phyloP scores from a whole-genome alignment of 1,284 basidiomycete species.

The Fomitopsis palustris region DNA sequence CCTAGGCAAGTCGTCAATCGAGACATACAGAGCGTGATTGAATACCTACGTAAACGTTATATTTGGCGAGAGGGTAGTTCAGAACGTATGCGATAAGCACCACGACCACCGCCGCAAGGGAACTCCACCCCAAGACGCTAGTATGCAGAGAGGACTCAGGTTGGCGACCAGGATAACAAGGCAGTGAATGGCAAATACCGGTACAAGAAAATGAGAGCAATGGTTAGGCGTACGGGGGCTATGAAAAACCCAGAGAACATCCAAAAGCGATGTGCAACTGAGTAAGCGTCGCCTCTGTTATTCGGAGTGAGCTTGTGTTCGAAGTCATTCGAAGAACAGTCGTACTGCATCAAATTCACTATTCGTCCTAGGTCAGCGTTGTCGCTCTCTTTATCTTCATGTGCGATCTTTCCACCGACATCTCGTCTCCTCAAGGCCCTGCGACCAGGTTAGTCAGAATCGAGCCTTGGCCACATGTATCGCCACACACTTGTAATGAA shows the following conservation, averaged over 20 bases:
- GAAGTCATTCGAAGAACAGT: neutral
- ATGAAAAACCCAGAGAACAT: conserved; percentile 65
- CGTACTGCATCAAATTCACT: conserved; percentile 70
- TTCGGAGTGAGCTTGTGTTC: neutral
- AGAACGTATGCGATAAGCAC: conserved; percentile 63
- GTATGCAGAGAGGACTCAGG: neutral
- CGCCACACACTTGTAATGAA: conserved; percentile 53
- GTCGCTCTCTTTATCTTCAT: conserved; percentile 34
- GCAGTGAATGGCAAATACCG: conserved; percentile 40
- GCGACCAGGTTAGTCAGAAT: neutral
- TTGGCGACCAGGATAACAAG: neutral
- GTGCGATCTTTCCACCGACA: conserved; percentile 49
- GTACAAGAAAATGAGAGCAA: conserved; percentile 75
- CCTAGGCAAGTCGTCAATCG: conserved; percentile 27
- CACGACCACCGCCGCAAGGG: conserved; percentile 73
- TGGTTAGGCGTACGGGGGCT: conserved; percentile 70
- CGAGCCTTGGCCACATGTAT: neutral
- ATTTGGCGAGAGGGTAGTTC: conserved; percentile 63
- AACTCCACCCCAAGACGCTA: conserved; percentile 81
- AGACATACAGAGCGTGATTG: neutral
- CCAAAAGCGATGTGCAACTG: conserved; percentile 72
- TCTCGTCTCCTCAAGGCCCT: conserved; percentile 56
- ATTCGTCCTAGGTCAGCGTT: conserved; percentile 68
- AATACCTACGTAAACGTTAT: conserved; percentile 56
- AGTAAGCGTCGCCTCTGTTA: conserved; percentile 62